phyloP scores from a whole-genome alignment of 2,329 filamentous ascomycete species.

The Elsinoe fawcettii region DNA sequence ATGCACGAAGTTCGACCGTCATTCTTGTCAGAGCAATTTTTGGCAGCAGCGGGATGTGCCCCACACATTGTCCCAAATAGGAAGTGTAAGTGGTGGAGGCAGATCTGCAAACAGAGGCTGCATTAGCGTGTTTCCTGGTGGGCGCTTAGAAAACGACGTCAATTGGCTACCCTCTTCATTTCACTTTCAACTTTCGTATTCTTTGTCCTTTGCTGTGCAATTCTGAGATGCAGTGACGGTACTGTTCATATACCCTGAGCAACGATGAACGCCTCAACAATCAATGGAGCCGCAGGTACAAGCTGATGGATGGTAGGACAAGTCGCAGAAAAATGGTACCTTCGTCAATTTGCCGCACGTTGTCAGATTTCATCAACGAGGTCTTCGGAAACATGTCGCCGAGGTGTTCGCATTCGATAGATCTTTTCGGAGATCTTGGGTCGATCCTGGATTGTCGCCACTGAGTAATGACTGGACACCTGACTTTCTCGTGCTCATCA shows the following conservation, averaged over 20 bases:
- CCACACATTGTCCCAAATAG: neutral
- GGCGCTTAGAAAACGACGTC: slow-evolving; percentile 3
- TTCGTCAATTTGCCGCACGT: neutral
- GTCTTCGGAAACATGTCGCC: neutral
- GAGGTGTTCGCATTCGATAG: neutral
- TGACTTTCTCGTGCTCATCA: slow-evolving; percentile 4
- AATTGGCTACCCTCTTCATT: neutral
- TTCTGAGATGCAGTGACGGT: neutral
- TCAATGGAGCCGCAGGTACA: slow-evolving; percentile 7
- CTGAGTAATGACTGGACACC: slow-evolving; percentile 9
- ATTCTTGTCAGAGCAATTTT: neutral
- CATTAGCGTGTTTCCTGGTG: slow-evolving; percentile 1
- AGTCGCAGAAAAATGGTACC: neutral
- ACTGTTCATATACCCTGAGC: neutral
- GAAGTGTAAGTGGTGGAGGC: slow-evolving; percentile 2
- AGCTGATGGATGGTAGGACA: neutral
- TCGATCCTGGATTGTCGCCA: neutral
- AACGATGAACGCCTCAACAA: slow-evolving; percentile 2
- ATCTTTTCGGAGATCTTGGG: slow-evolving; percentile 14
- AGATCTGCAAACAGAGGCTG: neutral
- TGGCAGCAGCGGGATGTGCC: neutral
- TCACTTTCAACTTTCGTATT: neutral
- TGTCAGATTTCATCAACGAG: neutral
- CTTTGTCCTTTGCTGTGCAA: neutral
- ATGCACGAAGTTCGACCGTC: neutral